Evolutionary conservation across 306 rosid genomes (phyloP).

Genomic region (Vigna trinervia): DNA sequence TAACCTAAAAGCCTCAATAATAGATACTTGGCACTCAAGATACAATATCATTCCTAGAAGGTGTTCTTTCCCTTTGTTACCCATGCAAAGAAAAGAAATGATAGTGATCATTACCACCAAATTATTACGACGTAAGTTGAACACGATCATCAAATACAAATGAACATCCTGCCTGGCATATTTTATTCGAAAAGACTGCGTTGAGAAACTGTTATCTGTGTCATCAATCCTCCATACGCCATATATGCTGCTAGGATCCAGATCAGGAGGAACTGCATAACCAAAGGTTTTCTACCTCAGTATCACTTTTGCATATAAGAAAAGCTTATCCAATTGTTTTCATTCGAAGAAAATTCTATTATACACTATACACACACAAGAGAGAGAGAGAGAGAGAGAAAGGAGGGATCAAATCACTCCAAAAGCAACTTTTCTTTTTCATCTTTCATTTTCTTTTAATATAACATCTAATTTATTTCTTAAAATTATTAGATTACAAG

Average conservation of each 20-base stretch:
- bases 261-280: slow-evolving; percentile 81
- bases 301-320: slow-evolving; percentile 25
- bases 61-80: slow-evolving; percentile 25
- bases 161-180: slow-evolving; percentile 87
- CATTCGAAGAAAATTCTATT: slow-evolving; percentile 11
- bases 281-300: slow-evolving; percentile 31
- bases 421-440: too few relatives aligned
- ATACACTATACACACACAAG: neutral
- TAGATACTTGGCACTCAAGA: slow-evolving; percentile 25
- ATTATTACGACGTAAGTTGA: slow-evolving; percentile 63
- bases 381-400: neutral
- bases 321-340: slow-evolving; percentile 1
- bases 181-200: slow-evolving; percentile 87
- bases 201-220: slow-evolving; percentile 88
- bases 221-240: slow-evolving; percentile 94
- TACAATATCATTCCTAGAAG: slow-evolving; percentile 13
- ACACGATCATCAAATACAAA: slow-evolving; percentile 82
- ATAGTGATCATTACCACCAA: slow-evolving; percentile 64
- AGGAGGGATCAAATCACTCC: neutral
- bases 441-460: too few relatives aligned
- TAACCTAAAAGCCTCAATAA: neutral
- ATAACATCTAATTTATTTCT: too few relatives aligned
- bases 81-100: slow-evolving; percentile 20
- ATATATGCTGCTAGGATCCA: slow-evolving; percentile 48
- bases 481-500: too few relatives aligned